Conservation (phyloP, 768 basidiomycete genomes). For the Termitomyces sp. region DNA sequence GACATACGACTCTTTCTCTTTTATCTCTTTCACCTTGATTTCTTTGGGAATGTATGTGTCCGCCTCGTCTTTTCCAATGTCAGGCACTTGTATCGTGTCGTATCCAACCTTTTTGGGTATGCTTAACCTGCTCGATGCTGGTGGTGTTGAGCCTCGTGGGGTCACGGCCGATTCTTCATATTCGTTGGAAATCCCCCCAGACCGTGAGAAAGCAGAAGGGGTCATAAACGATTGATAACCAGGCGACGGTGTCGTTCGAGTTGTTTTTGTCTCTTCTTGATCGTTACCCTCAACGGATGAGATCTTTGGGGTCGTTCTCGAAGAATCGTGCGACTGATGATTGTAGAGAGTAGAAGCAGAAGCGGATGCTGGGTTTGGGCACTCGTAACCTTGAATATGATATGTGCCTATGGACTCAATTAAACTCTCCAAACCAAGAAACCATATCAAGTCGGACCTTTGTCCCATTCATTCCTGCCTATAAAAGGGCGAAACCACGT, state of each 20-base stretch:
- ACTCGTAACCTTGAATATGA: slow-evolving; percentile 26
- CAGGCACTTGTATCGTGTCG: neutral
- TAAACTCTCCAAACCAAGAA: slow-evolving; percentile 5
- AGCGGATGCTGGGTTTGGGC: slow-evolving; percentile 72
- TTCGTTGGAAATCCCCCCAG: slow-evolving; percentile 41
- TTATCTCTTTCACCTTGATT: slow-evolving; percentile 31
- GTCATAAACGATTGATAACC: slow-evolving; percentile 28
- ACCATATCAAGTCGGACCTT: slow-evolving; percentile 26
- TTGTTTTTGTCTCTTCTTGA: slow-evolving; percentile 14
- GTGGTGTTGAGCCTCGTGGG: neutral
- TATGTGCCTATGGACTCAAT: slow-evolving; percentile 6
- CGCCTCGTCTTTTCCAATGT: slow-evolving; percentile 12
- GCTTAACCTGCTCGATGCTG: neutral
- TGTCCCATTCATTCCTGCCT: slow-evolving; percentile 46
- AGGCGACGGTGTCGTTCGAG: slow-evolving; percentile 18
- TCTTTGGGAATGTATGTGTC: slow-evolving; percentile 17
- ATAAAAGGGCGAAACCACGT: slow-evolving; percentile 69
- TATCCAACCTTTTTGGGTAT: neutral
- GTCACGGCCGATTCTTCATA: slow-evolving; percentile 30
- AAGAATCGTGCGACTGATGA: slow-evolving; percentile 51
- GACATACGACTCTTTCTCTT: slow-evolving; percentile 30
- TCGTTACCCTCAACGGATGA: slow-evolving; percentile 29
- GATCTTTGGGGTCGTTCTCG: slow-evolving; percentile 48
- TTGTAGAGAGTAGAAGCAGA: slow-evolving; percentile 51
- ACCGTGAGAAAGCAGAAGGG: slow-evolving; percentile 49